Percentiles rank a stretch among this genome's conserved stretches.
Evolutionary conservation across 768 basidiomycete genomes (phyloP).

Genomic region (Lentinula raphanica): DNA sequence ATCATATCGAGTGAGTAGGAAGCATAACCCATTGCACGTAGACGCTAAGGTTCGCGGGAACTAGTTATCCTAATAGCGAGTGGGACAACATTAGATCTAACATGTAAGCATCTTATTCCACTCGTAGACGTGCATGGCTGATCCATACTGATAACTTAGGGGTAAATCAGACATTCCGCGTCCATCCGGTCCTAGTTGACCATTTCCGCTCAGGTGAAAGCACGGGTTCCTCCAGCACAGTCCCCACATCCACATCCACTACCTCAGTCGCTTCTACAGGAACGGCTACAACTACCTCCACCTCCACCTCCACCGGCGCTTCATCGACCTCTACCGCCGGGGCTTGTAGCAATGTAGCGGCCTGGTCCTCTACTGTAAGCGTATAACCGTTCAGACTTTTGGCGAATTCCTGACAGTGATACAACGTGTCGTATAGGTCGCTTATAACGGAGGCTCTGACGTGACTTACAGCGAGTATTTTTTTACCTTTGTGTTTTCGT

Average conservation of each 20-base stretch:
- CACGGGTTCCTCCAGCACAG: constrained; percentile 2
- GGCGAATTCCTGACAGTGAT: neutral
- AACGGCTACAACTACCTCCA: constrained; percentile 11
- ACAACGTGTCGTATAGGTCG: constrained; percentile 22
- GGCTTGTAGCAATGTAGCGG: constrained; percentile 28
- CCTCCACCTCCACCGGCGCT: constrained; percentile 19
- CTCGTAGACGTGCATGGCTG: neutral
- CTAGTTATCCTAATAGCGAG: constrained; percentile 60
- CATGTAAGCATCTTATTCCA: constrained; percentile 33
- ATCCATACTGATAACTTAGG: neutral
- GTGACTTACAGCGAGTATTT: constrained; percentile 39
- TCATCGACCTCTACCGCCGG: constrained; percentile 20
- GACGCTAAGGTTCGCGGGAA: neutral
- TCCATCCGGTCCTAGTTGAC: neutral
- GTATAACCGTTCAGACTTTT: neutral
- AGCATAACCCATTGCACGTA: constrained; percentile 9
- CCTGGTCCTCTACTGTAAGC: constrained; percentile 43
- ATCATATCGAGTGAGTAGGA: constrained; percentile 55
- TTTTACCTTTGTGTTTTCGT: neutral
- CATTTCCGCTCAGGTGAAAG: neutral
- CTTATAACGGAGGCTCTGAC: constrained; percentile 41
- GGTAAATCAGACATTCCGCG: neutral
- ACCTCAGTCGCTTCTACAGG: constrained; percentile 18
- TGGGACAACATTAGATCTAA: constrained; percentile 68
- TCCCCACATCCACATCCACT: neutral